Percentiles rank a stretch among this genome's conserved stretches.
phyloP scores from a whole-genome alignment of 768 basidiomycete genomes.

The Mrakia hoshinonis region DNA sequence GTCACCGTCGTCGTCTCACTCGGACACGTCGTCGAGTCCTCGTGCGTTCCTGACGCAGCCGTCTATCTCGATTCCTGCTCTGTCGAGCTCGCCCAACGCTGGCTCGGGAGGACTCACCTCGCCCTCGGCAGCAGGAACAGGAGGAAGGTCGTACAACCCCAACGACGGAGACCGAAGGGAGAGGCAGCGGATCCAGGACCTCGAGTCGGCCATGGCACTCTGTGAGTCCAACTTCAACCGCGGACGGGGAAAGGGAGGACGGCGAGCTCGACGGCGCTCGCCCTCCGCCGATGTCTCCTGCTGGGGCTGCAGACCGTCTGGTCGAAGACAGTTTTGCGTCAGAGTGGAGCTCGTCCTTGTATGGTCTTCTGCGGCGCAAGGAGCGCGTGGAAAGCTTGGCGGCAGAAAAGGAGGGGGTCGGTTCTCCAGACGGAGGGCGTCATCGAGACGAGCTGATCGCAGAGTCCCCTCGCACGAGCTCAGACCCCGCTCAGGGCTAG shows the following conservation, averaged over 20 bases:
- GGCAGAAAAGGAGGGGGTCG: background rate
- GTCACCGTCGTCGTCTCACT: background rate
- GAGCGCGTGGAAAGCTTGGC: too few relatives aligned
- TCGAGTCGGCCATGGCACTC: slow-evolving; percentile 62
- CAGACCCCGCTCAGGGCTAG: too few relatives aligned
- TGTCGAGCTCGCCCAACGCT: background rate
- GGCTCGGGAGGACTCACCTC: background rate
- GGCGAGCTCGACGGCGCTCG: background rate
- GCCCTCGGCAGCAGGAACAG: background rate
- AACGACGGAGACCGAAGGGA: slow-evolving; percentile 69
- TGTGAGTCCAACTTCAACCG: slow-evolving; percentile 35
- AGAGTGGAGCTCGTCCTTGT: too few relatives aligned
- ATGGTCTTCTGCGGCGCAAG: too few relatives aligned
- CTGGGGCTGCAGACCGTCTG: too few relatives aligned
- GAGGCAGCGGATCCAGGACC: slow-evolving; percentile 86
- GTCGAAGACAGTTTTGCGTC: too few relatives aligned
- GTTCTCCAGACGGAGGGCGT: background rate
- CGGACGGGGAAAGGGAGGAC: background rate
- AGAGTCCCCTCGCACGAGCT: background rate
- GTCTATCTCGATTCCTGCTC: background rate
- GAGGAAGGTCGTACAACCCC: slow-evolving; percentile 40
- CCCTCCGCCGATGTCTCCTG: too few relatives aligned
- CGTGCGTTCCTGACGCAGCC: slow-evolving; percentile 7
- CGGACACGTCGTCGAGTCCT: background rate
- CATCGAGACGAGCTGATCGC: background rate